Evolutionary conservation across 2,329 filamentous ascomycete genomes (phyloP).

Genomic region (Sporothrix pseudoabietina): DNA sequence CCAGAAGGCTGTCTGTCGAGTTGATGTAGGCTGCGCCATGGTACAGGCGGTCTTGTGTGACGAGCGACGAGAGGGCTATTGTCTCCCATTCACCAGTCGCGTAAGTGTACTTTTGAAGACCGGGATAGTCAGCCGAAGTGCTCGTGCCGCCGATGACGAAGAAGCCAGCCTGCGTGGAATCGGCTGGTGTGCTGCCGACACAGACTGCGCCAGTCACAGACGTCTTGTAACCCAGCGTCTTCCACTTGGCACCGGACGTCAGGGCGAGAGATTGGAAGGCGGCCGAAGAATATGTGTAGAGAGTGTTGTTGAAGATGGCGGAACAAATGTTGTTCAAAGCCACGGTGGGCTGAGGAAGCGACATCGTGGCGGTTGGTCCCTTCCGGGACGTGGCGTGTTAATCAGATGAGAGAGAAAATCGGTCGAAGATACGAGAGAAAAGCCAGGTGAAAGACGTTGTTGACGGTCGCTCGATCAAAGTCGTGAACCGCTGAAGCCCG

Average conservation of each 20-base stretch:
- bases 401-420: not conserved
- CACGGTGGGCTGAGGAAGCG: conserved; percentile 68
- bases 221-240: conserved; percentile 63
- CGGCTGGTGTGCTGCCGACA: conserved; percentile 66
- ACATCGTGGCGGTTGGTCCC: conserved; percentile 54
- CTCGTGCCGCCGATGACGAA: conserved; percentile 79
- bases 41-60: conserved; percentile 68
- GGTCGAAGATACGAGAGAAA: not conserved
- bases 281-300: conserved; percentile 78
- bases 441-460: not conserved
- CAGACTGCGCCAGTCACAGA: conserved; percentile 76
- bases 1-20: conserved; percentile 68
- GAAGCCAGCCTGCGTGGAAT: conserved; percentile 63
- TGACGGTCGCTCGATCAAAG: not conserved
- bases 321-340: conserved; percentile 79
- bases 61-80: conserved; percentile 48
- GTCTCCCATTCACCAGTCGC: conserved; percentile 57
- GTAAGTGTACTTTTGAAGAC: conserved; percentile 70
- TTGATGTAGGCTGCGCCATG: conserved; percentile 78
- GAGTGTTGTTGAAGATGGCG: conserved; percentile 74
- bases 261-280: conserved; percentile 76
- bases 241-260: conserved; percentile 71
- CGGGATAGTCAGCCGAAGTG: conserved; percentile 61
- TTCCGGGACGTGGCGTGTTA: not conserved
- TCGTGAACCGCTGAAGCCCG: not conserved